Conservation (phyloP, 495 filamentous ascomycete species). For the Massariosphaeria phaeospora region DNA sequence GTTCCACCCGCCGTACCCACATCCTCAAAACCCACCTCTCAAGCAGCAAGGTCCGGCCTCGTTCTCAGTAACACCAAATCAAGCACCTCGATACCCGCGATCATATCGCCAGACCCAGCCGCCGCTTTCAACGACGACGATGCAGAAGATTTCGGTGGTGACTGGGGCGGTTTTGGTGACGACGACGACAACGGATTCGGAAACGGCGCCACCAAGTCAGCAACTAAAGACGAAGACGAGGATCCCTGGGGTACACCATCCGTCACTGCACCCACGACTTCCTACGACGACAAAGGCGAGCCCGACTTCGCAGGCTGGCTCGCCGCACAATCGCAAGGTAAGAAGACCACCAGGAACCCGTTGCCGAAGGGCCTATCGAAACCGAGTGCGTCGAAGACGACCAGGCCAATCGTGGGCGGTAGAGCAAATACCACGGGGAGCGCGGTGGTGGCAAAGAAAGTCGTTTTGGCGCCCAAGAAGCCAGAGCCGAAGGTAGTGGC, state of each 20-base stretch:
- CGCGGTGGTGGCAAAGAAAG: slow-evolving; percentile 43
- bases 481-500: slow-evolving; percentile 37
- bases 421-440: slow-evolving; percentile 38
- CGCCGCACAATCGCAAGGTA: slow-evolving; percentile 73
- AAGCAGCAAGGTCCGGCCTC: slow-evolving; percentile 2
- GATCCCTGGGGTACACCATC: slow-evolving; percentile 31
- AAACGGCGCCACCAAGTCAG: background rate
- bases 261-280: slow-evolving; percentile 41
- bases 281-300: slow-evolving; percentile 77
- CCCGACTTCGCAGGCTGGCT: slow-evolving; percentile 94
- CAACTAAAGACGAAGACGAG: slow-evolving; percentile 15
- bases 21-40: background rate
- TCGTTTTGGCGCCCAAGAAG: slow-evolving; percentile 36
- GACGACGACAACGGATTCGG: slow-evolving; percentile 42
- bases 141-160: slow-evolving; percentile 52
- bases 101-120: slow-evolving; percentile 19
- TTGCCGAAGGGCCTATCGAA: slow-evolving; percentile 75
- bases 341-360: slow-evolving; percentile 52
- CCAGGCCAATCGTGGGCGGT: slow-evolving; percentile 28
- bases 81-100: slow-evolving; percentile 49
- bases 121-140: slow-evolving; percentile 45
- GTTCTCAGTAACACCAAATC: slow-evolving; percentile 35
- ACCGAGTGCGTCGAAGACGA: slow-evolving; percentile 37
- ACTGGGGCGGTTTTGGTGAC: slow-evolving; percentile 41
- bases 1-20: slow-evolving; percentile 24